Conservation (phyloP, 2,329 filamentous ascomycete species). For the Venturia carpophila region DNA sequence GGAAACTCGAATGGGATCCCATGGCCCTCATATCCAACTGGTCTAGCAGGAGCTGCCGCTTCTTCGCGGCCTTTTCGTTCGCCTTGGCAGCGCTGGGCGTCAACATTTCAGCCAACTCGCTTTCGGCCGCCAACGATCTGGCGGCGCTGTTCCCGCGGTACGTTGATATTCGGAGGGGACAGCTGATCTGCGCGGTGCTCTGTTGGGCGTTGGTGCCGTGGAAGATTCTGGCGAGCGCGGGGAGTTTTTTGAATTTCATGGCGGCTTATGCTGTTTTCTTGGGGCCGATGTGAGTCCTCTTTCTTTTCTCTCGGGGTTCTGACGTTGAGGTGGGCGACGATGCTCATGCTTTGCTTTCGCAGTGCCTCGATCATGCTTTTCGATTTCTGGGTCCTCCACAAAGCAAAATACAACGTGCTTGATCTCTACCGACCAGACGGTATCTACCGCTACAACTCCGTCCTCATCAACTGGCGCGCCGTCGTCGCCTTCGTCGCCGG, state of each 20-base stretch:
- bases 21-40: constrained; percentile 34
- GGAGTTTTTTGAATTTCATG: constrained; percentile 51
- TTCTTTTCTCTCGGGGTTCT: neutral
- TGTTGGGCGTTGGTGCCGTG: constrained; percentile 39
- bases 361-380: constrained; percentile 20
- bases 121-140: constrained; percentile 48
- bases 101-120: constrained; percentile 46
- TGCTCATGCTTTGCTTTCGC: constrained; percentile 21
- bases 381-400: constrained; percentile 24
- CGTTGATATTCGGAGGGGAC: constrained; percentile 45
- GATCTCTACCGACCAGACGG: constrained; percentile 25
- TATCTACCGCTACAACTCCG: constrained; percentile 35
- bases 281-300: constrained; percentile 29
- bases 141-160: constrained; percentile 45
- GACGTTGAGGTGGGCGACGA: constrained; percentile 19
- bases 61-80: constrained; percentile 38
- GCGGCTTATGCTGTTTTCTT: constrained; percentile 58
- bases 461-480: constrained; percentile 54
- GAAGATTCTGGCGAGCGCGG: constrained; percentile 39
- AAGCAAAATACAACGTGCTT: constrained; percentile 21
- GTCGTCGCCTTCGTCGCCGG: constrained; percentile 50
- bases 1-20: constrained; percentile 38
- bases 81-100: constrained; percentile 45
- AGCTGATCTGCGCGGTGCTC: constrained; percentile 38
- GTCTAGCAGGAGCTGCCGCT: constrained; percentile 31